Evolutionary conservation across 306 rosid genomes (phyloP), one percentile per base, ranked within the genome.

Genomic region (Abrus precatorius): DNA sequence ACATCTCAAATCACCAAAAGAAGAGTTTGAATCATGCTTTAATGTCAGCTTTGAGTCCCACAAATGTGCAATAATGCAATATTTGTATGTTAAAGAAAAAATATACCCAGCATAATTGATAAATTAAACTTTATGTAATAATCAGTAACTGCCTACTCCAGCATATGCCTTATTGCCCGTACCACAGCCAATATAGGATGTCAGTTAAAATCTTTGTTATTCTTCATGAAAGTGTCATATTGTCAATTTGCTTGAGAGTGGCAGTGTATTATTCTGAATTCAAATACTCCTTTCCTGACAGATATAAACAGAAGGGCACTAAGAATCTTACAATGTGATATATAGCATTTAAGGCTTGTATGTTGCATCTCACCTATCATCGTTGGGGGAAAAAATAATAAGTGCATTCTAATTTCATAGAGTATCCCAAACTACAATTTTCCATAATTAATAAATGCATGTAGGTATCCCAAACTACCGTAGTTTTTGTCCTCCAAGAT

Each of bases 1-100:
- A 41, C 40, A 27, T 54, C 60, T 81, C 52, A 48, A 71, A 57
- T 72, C 65, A 11, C 76, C 28, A 40, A 81, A 56, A 57, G 12
- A 44, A 65, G 62, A 72, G 49, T 66, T 67, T 34, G 71, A 11
- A 34, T 73, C 61, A 12, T 61, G 82, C 77, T 43, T 62, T 5
- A 6, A 36, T 59, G 47, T 48, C 66, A 67, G 7, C 32, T 44
- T 27, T 67, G 68, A 72, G 70, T 77, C 70, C 45, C 41, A 32
- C 74, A 40, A 66, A 56, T 71, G 34, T 50, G 63, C 73, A 81
- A 61, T 67, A 85, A 40, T 48, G 66, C 76, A 36, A 54, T 53
- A 75, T 41, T 5, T 65, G 20, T 55, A 43, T 10, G 69, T 48
- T 62, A 11, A 12, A 36, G 33, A 55, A 67, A 38, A 55, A 76